phyloP scores from a whole-genome alignment of 2,329 filamentous ascomycete genomes.

The Microdochium trichocladiopsis region DNA sequence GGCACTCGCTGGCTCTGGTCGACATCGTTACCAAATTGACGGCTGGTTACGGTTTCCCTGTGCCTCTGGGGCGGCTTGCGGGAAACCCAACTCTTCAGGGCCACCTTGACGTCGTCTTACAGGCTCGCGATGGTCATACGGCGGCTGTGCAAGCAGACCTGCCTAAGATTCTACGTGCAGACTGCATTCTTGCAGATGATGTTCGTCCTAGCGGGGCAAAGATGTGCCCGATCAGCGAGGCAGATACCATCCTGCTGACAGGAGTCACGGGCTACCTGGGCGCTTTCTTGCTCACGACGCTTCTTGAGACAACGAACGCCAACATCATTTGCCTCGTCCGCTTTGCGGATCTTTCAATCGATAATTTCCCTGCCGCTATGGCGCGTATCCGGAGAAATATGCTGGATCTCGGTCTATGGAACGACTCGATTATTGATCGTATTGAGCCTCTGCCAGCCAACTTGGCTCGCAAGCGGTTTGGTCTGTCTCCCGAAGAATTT shows the following conservation, averaged over 20 bases:
- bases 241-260: conserved; percentile 63
- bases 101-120: conserved; percentile 64
- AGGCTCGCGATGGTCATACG: conserved; percentile 64
- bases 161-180: conserved; percentile 59
- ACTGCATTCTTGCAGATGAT: conserved; percentile 62
- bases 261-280: conserved; percentile 73
- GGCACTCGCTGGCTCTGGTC: conserved; percentile 71
- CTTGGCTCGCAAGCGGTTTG: conserved; percentile 60
- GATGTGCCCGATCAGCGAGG: conserved; percentile 54
- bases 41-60: conserved; percentile 63
- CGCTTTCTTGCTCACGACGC: conserved; percentile 63
- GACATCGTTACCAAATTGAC: conserved; percentile 67
- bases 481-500: conserved; percentile 59
- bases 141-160: conserved; percentile 71
- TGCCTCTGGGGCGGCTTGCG: conserved; percentile 64
- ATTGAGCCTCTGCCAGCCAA: conserved; percentile 72
- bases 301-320: conserved; percentile 62
- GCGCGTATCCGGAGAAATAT: conserved; percentile 69
- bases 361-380: conserved; percentile 59
- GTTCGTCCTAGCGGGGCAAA: conserved; percentile 50
- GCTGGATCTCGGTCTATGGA: conserved; percentile 72
- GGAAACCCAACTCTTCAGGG: conserved; percentile 66
- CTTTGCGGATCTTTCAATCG: conserved; percentile 59
- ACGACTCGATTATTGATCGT: conserved; percentile 69
- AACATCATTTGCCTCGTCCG: conserved; percentile 68